Evolutionary conservation across 352 stramenopile species (phyloP), one percentile per base, ranked within the genome.

Genomic region (Pythium phragmiticola): DNA sequence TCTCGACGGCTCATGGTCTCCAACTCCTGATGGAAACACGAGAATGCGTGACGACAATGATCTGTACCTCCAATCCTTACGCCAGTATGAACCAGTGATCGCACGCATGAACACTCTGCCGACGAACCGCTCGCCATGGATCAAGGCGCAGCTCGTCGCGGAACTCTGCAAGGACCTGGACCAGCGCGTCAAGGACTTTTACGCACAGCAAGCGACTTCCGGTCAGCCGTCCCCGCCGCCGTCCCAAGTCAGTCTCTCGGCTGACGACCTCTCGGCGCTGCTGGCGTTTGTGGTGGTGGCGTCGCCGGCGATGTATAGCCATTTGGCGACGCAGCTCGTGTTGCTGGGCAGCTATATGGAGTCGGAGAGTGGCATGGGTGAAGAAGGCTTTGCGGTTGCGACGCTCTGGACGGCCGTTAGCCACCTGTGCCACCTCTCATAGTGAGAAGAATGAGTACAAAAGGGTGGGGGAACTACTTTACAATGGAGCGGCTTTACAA

Each of bases 301-400:
- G 5, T 69, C 82, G 11, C 77, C 78, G 9, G 74, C 69, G 8
- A 71, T 70, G 2, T 82, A 76, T 21, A 58, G 68, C 9, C 80
- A 88, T 48, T 47, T 80, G 23, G 82, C 77, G 55, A 86, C 82
- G 9, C 82, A 90, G 48, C 65, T 92, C 9, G 78, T 74, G 33
- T 62, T 92, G 19, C 58, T 92, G 1, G 75, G 80, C 14, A 79
- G 80, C 62, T 89, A 82, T 57, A 69, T 77, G 48, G 67, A 77
- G 64, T 50, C 63, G 47, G 50, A 66, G 55, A n/a, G 54, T 45
- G 68, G 65, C 14, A 60, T 70, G 52, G 75, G 80, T 7, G 75
- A 75, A 34, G 67, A 80, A 28, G 76, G 78, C 0, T 89, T 88
- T 52, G 80, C 78, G 0, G 57, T 89, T 57, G 77, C 80, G n/a